Percentiles rank a stretch among this genome's conserved stretches.
phyloP scores from a whole-genome alignment of 306 rosid species.

The Vigna unguiculata region DNA sequence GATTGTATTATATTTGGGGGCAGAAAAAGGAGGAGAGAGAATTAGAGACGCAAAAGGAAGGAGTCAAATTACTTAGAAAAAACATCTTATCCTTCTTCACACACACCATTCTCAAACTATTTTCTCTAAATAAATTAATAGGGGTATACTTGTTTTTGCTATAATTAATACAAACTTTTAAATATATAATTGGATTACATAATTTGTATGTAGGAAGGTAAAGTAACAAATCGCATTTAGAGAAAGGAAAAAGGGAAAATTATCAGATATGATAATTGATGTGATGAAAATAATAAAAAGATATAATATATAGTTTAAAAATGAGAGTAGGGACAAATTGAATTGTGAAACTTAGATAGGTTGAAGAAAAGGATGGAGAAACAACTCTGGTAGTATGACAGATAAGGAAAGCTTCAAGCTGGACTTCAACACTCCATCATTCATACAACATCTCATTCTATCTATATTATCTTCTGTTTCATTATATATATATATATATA shows the following conservation, averaged over 20 bases:
- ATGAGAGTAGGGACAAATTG: not conserved
- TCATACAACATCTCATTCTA: not conserved
- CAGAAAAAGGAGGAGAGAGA: constrained; percentile 32
- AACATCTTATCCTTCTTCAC: not conserved
- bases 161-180: too few species aligned
- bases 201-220: too few species aligned
- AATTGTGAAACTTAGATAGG: not conserved
- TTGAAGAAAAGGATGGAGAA: constrained; percentile 39
- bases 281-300: not conserved
- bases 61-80: constrained; percentile 28
- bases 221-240: not conserved
- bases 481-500: too few species aligned
- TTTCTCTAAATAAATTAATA: too few species aligned
- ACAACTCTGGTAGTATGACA: constrained; percentile 9
- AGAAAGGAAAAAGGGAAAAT: not conserved
- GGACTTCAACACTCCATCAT: not conserved
- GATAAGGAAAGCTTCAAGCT: constrained; percentile 28
- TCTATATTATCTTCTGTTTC: not conserved
- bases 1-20: constrained; percentile 45
- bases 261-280: not conserved
- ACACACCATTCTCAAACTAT: too few species aligned
- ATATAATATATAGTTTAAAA: not conserved
- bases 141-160: too few species aligned
- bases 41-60: not conserved
- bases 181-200: too few species aligned